Evolutionary conservation across 208 protist species (phyloP), one percentile per base, ranked within the genome.

Genomic region (Leptomonas pyrrhocoris): DNA sequence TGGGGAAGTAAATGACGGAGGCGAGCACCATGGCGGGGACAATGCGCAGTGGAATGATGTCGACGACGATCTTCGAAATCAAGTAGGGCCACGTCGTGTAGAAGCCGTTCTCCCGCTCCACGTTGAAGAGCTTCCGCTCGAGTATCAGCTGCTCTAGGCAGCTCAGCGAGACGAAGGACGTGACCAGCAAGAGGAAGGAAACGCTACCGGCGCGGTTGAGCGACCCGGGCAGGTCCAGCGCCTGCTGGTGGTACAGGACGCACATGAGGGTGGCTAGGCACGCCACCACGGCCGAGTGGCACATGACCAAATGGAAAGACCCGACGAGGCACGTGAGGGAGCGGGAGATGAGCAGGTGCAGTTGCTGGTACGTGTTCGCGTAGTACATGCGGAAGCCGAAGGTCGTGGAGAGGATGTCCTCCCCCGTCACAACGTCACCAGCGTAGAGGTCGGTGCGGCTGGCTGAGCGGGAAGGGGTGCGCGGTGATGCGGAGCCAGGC

Each of bases 1-100:
- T 97, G 23, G 90, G 90, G 61, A 93, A 94, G 79, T 97, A 97
- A 51, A 96, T 96, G 50, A 97, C 79, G 21, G 83, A 82, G 40
- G 84, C 69, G n/a, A 98, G 82, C 46, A 96, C 88, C 54, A 92
- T 73, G 18, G 90, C 77, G 4, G 94, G 91, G 2, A 98, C 73
- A 19, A 97, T 68, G 49, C 92, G 89, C 28, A 98, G 75, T 27
- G 92, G 93, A 2, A 98, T 51, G 43, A 98, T 84, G 68, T 98
- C 94, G 19, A 96, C 86, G 2, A 95, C 21, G n/a, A 96, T 74
- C 73, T 96, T 98, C 19, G 88, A 90, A 31, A 98, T 68, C 21
- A 97, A 80, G 74, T 98, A 98, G 18, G 94, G 86, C 19, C 93
- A 74, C 16, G 89, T 88, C 11, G 64, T 75, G 77, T 98, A 97